phyloP scores from a whole-genome alignment of 2,329 filamentous ascomycete species.

The Gremmenia infestans region DNA sequence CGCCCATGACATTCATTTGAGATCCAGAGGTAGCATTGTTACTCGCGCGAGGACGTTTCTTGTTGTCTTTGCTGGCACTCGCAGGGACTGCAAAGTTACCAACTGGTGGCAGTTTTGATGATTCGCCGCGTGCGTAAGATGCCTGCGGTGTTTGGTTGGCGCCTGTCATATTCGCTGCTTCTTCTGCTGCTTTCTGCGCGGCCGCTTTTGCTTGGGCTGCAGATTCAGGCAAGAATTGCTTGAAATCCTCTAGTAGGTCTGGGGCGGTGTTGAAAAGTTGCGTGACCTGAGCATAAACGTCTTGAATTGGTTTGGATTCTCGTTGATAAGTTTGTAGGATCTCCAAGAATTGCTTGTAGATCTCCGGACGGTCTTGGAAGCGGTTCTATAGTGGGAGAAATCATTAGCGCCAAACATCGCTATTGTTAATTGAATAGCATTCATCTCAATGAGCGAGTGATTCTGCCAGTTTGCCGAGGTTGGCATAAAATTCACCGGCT shows the following conservation, averaged over 20 bases:
- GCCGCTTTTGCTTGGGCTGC: slow-evolving; percentile 62
- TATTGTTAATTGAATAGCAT: background rate
- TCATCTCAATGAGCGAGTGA: background rate
- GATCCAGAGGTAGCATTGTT: slow-evolving; percentile 33
- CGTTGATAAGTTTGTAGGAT: slow-evolving; percentile 97
- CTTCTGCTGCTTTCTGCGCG: slow-evolving; percentile 54
- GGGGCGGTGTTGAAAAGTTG: slow-evolving; percentile 88
- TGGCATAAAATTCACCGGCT: background rate
- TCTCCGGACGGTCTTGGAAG: slow-evolving; percentile 92
- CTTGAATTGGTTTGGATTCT: slow-evolving; percentile 96
- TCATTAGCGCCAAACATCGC: slow-evolving; percentile 6
- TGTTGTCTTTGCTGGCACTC: slow-evolving; percentile 82
- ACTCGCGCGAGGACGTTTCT: slow-evolving; percentile 64
- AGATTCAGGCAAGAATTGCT: slow-evolving; percentile 94
- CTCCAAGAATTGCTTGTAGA: slow-evolving; percentile 98
- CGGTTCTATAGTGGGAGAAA: slow-evolving; percentile 63
- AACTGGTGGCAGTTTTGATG: slow-evolving; percentile 77
- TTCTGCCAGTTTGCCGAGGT: background rate
- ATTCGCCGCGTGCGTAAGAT: slow-evolving; percentile 43
- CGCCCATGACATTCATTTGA: slow-evolving; percentile 21
- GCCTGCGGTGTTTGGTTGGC: slow-evolving; percentile 51
- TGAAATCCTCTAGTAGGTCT: slow-evolving; percentile 95
- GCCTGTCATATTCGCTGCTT: slow-evolving; percentile 42
- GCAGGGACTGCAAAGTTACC: slow-evolving; percentile 84
- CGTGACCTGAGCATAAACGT: slow-evolving; percentile 96